phyloP scores from a whole-genome alignment of 2,329 filamentous ascomycete species.

The Seiridium cupressi region DNA sequence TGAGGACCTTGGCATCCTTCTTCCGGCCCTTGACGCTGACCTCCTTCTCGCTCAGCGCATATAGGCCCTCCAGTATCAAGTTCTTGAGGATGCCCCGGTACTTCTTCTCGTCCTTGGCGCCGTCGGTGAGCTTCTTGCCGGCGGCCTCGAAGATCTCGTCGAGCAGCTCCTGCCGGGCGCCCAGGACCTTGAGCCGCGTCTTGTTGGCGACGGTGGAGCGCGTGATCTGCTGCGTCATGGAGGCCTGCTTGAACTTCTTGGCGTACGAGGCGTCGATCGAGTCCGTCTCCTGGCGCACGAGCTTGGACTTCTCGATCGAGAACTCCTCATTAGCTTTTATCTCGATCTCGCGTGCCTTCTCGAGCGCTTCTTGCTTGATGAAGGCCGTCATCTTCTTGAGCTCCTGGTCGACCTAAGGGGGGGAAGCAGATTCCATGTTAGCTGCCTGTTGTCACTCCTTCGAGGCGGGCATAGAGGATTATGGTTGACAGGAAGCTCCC shows the following conservation, averaged over 20 bases:
- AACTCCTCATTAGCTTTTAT: slow-evolving; percentile 99
- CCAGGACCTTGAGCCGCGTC: slow-evolving; percentile 84
- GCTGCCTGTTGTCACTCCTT: slow-evolving; percentile 14
- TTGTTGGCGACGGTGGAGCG: slow-evolving; percentile 96
- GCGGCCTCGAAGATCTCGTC: slow-evolving; percentile 86
- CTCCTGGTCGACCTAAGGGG: slow-evolving; percentile 83
- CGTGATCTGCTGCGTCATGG: slow-evolving; percentile 98
- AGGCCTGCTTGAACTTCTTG: slow-evolving; percentile 98
- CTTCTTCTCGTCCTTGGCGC: slow-evolving; percentile 67
- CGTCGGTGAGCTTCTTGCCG: slow-evolving; percentile 65
- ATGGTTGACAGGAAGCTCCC: too few species aligned
- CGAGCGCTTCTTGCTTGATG: slow-evolving; percentile 96
- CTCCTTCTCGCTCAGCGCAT: slow-evolving; percentile 80
- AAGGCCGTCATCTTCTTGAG: slow-evolving; percentile 99
- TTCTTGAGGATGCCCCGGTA: slow-evolving; percentile 77
- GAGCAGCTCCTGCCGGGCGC: slow-evolving; percentile 84
- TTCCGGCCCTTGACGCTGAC: slow-evolving; percentile 74
- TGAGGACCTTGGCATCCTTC: slow-evolving; percentile 72
- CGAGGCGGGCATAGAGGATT: background rate
- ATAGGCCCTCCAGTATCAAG: slow-evolving; percentile 85
- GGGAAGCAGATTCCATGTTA: slow-evolving; percentile 4
- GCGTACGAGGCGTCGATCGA: slow-evolving; percentile 91
- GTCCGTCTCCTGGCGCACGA: slow-evolving; percentile 91
- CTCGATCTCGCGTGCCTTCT: slow-evolving; percentile 96
- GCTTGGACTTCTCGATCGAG: slow-evolving; percentile 97